Evolutionary conservation across 208 protist genomes (phyloP), one percentile per base, ranked within the genome.

Genomic region (Herpetomonas samuelpessoai): DNA sequence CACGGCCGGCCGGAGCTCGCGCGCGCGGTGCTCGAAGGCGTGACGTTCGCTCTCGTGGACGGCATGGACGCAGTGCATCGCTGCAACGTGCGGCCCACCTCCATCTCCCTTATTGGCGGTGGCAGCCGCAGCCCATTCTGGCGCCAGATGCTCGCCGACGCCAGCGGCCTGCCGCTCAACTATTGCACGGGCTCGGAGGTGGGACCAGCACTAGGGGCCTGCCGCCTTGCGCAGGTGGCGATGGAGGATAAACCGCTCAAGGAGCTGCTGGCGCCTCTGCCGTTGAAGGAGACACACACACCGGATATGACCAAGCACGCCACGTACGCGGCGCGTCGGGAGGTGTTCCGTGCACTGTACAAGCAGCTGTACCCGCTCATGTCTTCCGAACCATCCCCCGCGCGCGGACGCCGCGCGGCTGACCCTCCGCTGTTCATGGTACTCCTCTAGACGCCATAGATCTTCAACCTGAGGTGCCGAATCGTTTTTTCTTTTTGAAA

Each of bases 31-130:
- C 48, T 88, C 54, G 81, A 88, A 63, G 85, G 85, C 44, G 81
- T 92, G 16, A 83, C 78, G 57, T 92, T 92, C 45, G 81, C 81
- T 22, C 71, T 88, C 48, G 76, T 81, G 6, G 68, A 81, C 56
- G 85, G 85, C 49, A 87, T 92, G 76, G 81, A 86, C 48, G 86
- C 79, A 2, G 79, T 89, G 45, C 81, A 89, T 66, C 79, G 77
- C 51, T 89, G 86, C 71, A 55, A 72, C 44, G 77, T 83, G 41
- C 57, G 51, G 71, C 82, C 79, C 16, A 71, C 58, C 38, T 80
- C 63, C 67, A 86, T 88, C 54, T 67, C 76, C 35, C 73, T 89
- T 35, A 81, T 89, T 60, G 86, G 81, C 52, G 81, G 86, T 45
- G 81, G 82, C 53, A 72, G 71, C 12, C 79, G 71, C 52, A 88